These are phyloP conservation scores for Trichoderma breve DNA, from an alignment of 2,329 filamentous ascomycete species.

Conservation along the genomic window DNA sequence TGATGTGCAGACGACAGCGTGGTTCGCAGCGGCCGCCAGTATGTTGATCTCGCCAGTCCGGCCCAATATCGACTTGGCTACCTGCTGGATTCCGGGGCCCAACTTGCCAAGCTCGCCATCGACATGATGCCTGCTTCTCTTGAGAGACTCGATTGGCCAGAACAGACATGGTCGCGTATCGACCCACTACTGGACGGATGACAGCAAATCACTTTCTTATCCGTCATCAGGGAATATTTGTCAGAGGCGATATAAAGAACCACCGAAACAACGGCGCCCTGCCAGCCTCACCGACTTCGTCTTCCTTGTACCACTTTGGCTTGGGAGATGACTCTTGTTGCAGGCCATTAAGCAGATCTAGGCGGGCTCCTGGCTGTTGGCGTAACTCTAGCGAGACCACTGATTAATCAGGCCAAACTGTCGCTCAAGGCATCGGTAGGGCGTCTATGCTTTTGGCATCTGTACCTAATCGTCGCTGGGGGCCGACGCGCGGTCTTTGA, in stretches of 20 bases:
- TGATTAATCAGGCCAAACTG: background rate
- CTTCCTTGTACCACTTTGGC: background rate
- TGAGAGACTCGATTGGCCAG: constrained; percentile 8
- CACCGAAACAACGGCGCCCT: background rate
- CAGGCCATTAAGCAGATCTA: background rate
- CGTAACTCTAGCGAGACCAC: background rate
- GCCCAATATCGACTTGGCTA: background rate
- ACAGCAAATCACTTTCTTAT: constrained; percentile 17
- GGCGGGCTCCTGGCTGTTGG: constrained; percentile 2
- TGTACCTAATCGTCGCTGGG: background rate
- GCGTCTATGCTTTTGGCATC: background rate
- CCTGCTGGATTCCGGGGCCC: background rate
- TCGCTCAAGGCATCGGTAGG: background rate
- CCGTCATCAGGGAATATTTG: constrained; percentile 15
- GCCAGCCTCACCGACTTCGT: constrained; percentile 15
- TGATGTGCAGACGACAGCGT: background rate
- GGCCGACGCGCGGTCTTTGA: background rate
- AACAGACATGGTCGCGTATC: background rate
- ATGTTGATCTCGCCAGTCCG: background rate
- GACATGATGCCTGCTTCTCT: constrained; percentile 9
- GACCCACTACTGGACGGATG: constrained; percentile 11
- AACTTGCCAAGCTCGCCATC: background rate
- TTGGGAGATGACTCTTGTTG: background rate
- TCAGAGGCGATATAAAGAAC: constrained; percentile 10
- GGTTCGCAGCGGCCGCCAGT: background rate